Evolutionary conservation across 306 rosid genomes (phyloP).

Genomic region (apple (Malus domestica)): DNA sequence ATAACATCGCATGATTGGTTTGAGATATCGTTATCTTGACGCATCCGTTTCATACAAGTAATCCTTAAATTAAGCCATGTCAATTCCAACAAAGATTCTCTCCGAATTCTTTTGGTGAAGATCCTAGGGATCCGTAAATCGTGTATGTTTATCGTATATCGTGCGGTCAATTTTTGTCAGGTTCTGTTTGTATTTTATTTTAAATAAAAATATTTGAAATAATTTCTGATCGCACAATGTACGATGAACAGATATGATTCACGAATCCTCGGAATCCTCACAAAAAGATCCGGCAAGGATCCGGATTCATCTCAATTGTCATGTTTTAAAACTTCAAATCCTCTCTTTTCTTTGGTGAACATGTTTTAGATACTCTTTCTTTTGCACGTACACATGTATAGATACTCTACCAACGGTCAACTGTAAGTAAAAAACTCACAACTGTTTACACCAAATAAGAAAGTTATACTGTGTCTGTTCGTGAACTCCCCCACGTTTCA

Average conservation of each 20-base stretch:
- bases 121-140: no score
- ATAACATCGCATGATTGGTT: not conserved
- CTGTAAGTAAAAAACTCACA: not conserved
- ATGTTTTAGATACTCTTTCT: not conserved
- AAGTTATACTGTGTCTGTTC: not conserved
- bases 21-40: not conserved
- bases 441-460: not conserved
- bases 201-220: no score
- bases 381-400: not conserved
- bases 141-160: no score
- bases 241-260: no score
- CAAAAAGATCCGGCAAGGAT: no score
- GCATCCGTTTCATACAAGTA: no score
- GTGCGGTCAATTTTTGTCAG: no score
- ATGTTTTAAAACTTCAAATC: not conserved
- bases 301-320: not conserved
- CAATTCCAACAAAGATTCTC: not conserved
- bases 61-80: not conserved
- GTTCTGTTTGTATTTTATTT: no score
- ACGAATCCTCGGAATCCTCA: no score
- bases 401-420: not conserved
- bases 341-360: not conserved
- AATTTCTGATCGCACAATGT: no score
- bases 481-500: not conserved
- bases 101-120: no score